phyloP scores from a whole-genome alignment of 768 basidiomycete species.

The Solioccasus polychromus region DNA sequence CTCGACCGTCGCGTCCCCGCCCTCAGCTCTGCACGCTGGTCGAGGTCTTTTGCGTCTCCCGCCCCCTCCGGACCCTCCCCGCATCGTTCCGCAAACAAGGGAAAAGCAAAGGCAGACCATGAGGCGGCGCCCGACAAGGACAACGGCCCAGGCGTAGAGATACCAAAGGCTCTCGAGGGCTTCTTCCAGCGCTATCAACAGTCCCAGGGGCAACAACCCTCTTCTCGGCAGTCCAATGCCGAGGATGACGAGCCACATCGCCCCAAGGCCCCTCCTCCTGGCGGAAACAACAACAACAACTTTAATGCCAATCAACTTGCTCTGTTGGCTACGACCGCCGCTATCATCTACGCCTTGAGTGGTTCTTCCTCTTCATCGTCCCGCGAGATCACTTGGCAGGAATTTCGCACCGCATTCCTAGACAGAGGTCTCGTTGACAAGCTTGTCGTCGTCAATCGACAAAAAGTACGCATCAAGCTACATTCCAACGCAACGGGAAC shows the following conservation, averaged over 20 bases:
- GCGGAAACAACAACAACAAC: conserved; percentile 44
- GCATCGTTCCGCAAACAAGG: conserved; percentile 24
- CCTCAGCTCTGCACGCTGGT: conserved; percentile 28
- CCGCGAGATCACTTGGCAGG: conserved; percentile 99
- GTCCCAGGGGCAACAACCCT: conserved; percentile 32
- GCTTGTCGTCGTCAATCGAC: conserved; percentile 87
- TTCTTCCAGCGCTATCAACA: conserved; percentile 70
- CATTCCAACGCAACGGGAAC: conserved; percentile 85
- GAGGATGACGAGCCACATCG: conserved; percentile 33
- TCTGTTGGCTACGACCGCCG: conserved; percentile 55
- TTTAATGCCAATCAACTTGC: conserved; percentile 58
- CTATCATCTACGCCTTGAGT: conserved; percentile 63
- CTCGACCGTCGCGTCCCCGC: conserved; percentile 40
- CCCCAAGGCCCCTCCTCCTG: conserved; percentile 49
- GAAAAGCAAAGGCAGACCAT: conserved; percentile 34
- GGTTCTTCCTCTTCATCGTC: conserved; percentile 46
- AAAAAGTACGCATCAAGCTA: conserved; percentile 86
- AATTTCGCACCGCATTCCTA: conserved; percentile 95
- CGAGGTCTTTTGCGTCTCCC: conserved; percentile 52
- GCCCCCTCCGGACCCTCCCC: conserved; percentile 32
- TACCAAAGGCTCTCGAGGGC: conserved; percentile 71
- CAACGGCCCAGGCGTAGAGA: conserved; percentile 32
- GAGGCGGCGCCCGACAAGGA: conserved; percentile 33
- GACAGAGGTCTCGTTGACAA: conserved; percentile 95
- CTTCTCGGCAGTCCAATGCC: conserved; percentile 26